A percentile compares a stretch with the other conserved stretches of the same genome.
Evolutionary conservation across 441 rosid species (phyloP).

Genomic region (Pelargonium citronellum): DNA sequence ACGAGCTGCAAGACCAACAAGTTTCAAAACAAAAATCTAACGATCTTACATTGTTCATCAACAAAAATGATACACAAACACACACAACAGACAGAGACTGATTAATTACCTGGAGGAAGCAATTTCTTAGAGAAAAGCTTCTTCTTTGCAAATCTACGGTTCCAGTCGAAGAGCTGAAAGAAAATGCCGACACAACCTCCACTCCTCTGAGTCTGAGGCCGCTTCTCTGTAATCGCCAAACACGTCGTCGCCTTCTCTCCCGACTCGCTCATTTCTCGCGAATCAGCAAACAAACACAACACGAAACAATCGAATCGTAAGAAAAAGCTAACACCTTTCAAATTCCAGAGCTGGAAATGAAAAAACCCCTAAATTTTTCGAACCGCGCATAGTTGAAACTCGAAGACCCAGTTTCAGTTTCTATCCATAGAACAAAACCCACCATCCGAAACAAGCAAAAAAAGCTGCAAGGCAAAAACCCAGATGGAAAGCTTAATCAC

Average conservation of each 20-base stretch:
- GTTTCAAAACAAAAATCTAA: neutral
- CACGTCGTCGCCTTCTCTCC: constrained; percentile 36
- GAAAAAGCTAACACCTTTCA: neutral
- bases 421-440: neutral
- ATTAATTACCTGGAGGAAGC: constrained; percentile 61
- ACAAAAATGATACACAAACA: too few relatives aligned
- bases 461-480: neutral
- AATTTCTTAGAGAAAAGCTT: constrained; percentile 66
- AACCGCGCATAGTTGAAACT: neutral
- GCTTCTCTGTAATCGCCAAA: constrained; percentile 64
- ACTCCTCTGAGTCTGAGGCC: constrained; percentile 38
- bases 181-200: constrained; percentile 86
- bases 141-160: constrained; percentile 68
- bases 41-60: neutral
- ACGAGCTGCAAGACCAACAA: constrained; percentile 34
- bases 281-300: constrained; percentile 22
- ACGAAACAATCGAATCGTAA: constrained; percentile 6
- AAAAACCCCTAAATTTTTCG: constrained; percentile 1
- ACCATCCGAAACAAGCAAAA: neutral
- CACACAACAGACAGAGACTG: constrained; percentile 3
- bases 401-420: neutral
- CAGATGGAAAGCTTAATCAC: neutral
- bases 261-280: constrained; percentile 41
- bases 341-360: neutral
- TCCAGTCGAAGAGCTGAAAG: constrained; percentile 87